These are phyloP conservation scores for Debaryomyces psychrophilus DNA, from an alignment of 1,139 yeast genomes.

Conservation along the genomic window DNA sequence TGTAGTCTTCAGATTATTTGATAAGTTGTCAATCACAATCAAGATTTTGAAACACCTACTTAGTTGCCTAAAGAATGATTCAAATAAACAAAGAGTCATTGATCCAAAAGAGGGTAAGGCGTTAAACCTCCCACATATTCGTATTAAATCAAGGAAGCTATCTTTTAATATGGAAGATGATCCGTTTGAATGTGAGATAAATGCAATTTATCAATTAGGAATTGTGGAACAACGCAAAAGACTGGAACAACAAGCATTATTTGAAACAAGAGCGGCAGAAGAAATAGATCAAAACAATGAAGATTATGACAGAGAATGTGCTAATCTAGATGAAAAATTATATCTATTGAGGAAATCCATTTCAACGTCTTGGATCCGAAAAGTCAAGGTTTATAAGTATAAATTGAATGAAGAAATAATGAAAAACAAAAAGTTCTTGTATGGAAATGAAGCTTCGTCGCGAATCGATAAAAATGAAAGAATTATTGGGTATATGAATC, in stretches of 20 bases:
- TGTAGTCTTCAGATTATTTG: slow-evolving; percentile 62
- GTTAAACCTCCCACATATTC: slow-evolving; percentile 53
- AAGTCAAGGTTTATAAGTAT: slow-evolving; percentile 51
- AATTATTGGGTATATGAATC: slow-evolving; percentile 58
- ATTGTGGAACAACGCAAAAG: slow-evolving; percentile 69
- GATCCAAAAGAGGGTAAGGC: slow-evolving; percentile 47
- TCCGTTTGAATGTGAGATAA: slow-evolving; percentile 80
- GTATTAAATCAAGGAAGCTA: slow-evolving; percentile 51
- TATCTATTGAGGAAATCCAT: slow-evolving; percentile 22
- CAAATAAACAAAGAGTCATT: slow-evolving; percentile 24
- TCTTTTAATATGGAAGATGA: slow-evolving; percentile 71
- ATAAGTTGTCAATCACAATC: slow-evolving; percentile 56
- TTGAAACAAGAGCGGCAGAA: slow-evolving; percentile 39
- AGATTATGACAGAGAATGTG: slow-evolving; percentile 9
- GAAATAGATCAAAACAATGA: slow-evolving; percentile 5
- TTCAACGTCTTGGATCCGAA: slow-evolving; percentile 48
- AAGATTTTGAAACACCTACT: slow-evolving; percentile 60
- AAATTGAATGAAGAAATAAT: slow-evolving; percentile 50
- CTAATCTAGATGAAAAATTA: slow-evolving; percentile 16
- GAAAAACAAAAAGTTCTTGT: slow-evolving; percentile 54
- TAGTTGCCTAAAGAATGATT: slow-evolving; percentile 42
- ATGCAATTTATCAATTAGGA: slow-evolving; percentile 78
- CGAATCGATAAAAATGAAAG: slow-evolving; percentile 52
- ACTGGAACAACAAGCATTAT: slow-evolving; percentile 56
- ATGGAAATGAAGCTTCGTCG: slow-evolving; percentile 45